Evolutionary conservation across 2,329 filamentous ascomycete species (phyloP), one percentile per base, ranked within the genome.

Genomic region (Aspergillus neotritici): DNA sequence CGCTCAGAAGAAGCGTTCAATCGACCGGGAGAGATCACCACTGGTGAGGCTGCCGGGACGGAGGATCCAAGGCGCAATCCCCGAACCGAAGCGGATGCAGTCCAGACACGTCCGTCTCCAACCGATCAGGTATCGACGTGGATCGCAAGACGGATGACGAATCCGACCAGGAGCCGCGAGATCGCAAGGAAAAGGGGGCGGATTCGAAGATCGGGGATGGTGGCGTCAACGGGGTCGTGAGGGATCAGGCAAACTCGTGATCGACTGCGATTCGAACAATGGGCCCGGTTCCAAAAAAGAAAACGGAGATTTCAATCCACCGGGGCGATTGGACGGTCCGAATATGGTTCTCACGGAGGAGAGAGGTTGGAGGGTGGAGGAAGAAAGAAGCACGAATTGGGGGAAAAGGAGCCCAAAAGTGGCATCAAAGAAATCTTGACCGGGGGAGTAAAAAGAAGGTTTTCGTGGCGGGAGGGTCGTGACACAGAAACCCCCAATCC

Each of bases 321-420:
- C 7, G 21, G 21, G 3, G 21, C 2, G 7, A 25, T 25, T 25
- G 21, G 21, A 25, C 7, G 21, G 21, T 25, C 21, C 21, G 21
- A 25, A 25, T 25, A 25, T 25, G 21, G 21, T 25, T 25, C 21
- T 25, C 21, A 25, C 21, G 21, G 21, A 25, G 3, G 21, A 25
- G 21, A 8, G 21, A 25, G 21, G 21, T 8, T 8, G 21, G 21
- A 25, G 21, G 21, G 3, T 25, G 21, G 21, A 8, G 35, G 34
- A 33, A 33, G 25, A 29, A 21, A 41, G 29, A 28, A 31, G 37
- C 29, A 47, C 34, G 36, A 41, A 46, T 37, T 37, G 31, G n/a
- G 37, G 7, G 17, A 25, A 35, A 37, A 13, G 40, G 41, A 42
- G 43, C 34, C 17, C 33, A 47, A 41, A 41, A 3, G 21, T 8